Base-by-base conservation (phyloP, 352 stramenopile genomes). In the Hyaloperonospora brassicae region DNA sequence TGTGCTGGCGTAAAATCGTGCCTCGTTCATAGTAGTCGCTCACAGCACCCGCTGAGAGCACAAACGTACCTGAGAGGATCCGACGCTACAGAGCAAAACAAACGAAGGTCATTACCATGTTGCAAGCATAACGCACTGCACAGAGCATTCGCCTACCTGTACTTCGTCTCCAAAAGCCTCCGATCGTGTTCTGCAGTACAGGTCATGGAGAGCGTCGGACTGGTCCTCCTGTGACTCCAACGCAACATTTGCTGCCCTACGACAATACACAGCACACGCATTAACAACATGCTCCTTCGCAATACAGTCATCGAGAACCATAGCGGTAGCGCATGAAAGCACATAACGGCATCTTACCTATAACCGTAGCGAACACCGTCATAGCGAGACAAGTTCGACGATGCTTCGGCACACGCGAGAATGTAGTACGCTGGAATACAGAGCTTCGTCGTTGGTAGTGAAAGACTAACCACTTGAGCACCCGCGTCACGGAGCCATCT, bases 371-470 rank as follows among this genome's bases (percentile, higher is more conserved):
- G 81, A 49, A 99, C 87, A 12, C 95, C 96, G 70, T 98, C 95
- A 66, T 98, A 99, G 39, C 96, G 81, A 43, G 89, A 95, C 42
- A 99, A 74, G 66, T 99, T 99, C 1, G 95, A 98, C 30, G 91
- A 98, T 10, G 97, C 97, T 73, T 99, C 96, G 1, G 96, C 96
- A 59, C 93, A 97, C 9, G 95, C 94, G 36, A 98, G 68, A n/a
- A 98, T 97, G 64, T 99, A 99, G 65, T 99, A 99, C 1, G 95
- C 86, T 34, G 96, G 84, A 38, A 98, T 87, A 23, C 89, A 94
- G 23, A 89, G 70, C 75, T 81, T 95, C 22, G 68, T 92, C 13
- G 79, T 87, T 1, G 81, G 81, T 13, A 94, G 61, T 8, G 81
- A 91, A 2, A 89, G 64, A 36, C 66, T 77, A 36, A 91, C 74